Evolutionary conservation across 192 early-diverging fungal genomes (phyloP).

Genomic region (Entomortierella lignicola): DNA sequence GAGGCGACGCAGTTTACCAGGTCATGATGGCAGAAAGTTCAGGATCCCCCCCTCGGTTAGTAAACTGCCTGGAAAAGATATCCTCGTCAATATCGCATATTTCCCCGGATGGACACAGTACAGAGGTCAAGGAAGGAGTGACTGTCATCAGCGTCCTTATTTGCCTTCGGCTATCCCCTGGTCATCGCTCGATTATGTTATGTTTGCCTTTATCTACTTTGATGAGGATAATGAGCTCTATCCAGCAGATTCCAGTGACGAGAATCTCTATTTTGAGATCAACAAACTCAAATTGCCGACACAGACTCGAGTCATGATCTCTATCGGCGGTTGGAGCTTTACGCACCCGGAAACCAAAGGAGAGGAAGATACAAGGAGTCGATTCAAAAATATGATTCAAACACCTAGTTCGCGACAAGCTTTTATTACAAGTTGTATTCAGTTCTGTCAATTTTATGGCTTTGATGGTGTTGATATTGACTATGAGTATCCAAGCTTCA

Average conservation of each 20-base stretch:
- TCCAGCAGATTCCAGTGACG: constrained; percentile 59
- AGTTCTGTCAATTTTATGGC: constrained; percentile 33
- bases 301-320: constrained; percentile 63
- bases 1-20: neutral
- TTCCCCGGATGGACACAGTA: constrained; percentile 44
- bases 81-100: constrained; percentile 39
- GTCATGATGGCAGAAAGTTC: constrained; percentile 13
- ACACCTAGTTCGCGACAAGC: constrained; percentile 39
- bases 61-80: constrained; percentile 13
- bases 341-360: constrained; percentile 49
- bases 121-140: constrained; percentile 28
- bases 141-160: constrained; percentile 44
- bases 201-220: constrained; percentile 53
- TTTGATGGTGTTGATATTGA: constrained; percentile 65
- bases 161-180: constrained; percentile 67
- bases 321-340: constrained; percentile 73
- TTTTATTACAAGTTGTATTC: constrained; percentile 59
- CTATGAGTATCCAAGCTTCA: constrained; percentile 66
- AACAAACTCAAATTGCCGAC: constrained; percentile 45
- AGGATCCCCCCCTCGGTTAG: constrained; percentile 19
- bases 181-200: constrained; percentile 67
- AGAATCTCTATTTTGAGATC: constrained; percentile 54
- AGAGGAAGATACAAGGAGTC: constrained; percentile 5
- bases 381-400: constrained; percentile 65
- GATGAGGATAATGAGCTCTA: constrained; percentile 59